Conservation (phyloP, 441 rosid genomes). For the Pelargonium australe region DNA sequence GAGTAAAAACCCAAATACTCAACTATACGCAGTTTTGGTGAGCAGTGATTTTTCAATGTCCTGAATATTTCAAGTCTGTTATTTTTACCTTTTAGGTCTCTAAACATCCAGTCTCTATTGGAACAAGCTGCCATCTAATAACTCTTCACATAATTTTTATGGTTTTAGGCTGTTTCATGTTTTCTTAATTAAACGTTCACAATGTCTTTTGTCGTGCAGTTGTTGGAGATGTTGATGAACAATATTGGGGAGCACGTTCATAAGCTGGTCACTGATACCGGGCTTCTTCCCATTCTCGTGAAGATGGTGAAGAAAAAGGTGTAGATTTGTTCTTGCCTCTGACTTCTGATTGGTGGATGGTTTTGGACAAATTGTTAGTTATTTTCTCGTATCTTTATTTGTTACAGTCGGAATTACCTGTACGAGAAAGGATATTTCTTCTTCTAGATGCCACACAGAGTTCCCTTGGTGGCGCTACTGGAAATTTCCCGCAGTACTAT, state of each 20-base stretch:
- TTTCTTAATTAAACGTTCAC: conserved; percentile 3
- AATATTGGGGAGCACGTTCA: conserved; percentile 77
- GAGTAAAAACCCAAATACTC: conserved; percentile 60
- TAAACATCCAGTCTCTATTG: no score
- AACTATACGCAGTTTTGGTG: conserved; percentile 80
- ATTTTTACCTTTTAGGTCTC: no score
- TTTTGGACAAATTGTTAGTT: not conserved
- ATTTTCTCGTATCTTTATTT: conserved; percentile 18
- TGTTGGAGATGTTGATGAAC: conserved; percentile 96
- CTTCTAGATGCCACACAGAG: conserved; percentile 98
- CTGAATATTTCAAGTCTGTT: no score
- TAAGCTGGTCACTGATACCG: conserved; percentile 68
- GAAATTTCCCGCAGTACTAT: conserved; percentile 86
- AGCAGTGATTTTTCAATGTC: conserved; percentile 20
- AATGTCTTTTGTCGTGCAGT: conserved; percentile 37
- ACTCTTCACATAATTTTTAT: not conserved
- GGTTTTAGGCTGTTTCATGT: conserved; percentile 10
- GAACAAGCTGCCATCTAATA: no score
- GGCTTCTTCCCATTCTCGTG: conserved; percentile 71
- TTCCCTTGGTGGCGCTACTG: conserved; percentile 84
- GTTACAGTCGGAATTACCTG: conserved; percentile 73
- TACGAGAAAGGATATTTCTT: conserved; percentile 85
- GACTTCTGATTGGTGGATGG: not conserved
- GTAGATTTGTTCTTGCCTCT: conserved; percentile 19
- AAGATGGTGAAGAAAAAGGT: conserved; percentile 99